Percentiles rank a stretch among this genome's conserved stretches.
Conservation (phyloP, 2,329 filamentous ascomycete species). For the Colletotrichum filicis region DNA sequence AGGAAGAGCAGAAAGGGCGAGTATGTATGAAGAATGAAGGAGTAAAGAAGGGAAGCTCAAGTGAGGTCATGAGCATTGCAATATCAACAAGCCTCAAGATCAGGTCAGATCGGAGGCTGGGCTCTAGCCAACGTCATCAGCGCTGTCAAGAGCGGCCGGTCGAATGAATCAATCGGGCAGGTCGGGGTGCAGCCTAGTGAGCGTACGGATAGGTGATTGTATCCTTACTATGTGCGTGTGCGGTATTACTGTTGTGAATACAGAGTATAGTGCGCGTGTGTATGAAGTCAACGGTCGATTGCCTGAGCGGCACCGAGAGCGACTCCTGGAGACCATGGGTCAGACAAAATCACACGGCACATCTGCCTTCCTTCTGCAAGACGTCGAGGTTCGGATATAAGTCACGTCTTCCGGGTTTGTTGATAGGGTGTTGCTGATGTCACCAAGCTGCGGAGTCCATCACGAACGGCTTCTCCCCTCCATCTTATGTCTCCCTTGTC, state of each 20-base stretch:
- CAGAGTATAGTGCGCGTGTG: no score
- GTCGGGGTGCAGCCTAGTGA: slow-evolving; percentile 3
- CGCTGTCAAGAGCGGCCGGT: slow-evolving; percentile 10
- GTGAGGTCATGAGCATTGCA: not conserved
- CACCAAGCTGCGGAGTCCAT: slow-evolving; percentile 27
- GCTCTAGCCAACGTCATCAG: slow-evolving; percentile 19
- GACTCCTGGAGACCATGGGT: not conserved
- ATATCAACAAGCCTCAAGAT: not conserved
- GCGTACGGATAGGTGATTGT: not conserved
- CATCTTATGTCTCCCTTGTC: slow-evolving; percentile 8
- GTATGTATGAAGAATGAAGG: slow-evolving; percentile 25
- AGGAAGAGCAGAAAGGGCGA: not conserved
- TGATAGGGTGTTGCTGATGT: slow-evolving; percentile 13
- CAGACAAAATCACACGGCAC: not conserved
- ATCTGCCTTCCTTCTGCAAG: not conserved
- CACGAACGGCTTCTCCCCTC: slow-evolving; percentile 17
- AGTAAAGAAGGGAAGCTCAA: not conserved
- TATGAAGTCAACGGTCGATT: not conserved
- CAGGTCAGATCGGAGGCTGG: slow-evolving; percentile 10
- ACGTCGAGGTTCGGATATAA: slow-evolving; percentile 1
- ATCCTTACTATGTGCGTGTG: not conserved
- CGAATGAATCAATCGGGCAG: slow-evolving; percentile 8
- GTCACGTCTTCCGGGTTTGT: not conserved
- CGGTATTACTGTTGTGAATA: no score
- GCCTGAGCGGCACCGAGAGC: not conserved